phyloP scores from a whole-genome alignment of 2,329 filamentous ascomycete species.

The Chrysoporthe puriensis region DNA sequence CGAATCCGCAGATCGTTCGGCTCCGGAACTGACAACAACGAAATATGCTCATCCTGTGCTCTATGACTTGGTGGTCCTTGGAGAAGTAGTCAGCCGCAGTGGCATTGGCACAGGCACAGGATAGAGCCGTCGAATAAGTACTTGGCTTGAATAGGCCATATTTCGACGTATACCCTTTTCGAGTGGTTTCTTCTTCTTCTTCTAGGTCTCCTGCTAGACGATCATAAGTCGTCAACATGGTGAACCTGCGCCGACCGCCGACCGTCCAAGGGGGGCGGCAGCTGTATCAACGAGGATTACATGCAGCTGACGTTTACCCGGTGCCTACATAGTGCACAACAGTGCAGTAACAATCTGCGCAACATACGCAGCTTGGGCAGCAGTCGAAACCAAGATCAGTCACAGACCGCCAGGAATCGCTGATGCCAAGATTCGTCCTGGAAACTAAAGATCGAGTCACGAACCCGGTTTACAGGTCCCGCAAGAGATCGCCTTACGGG shows the following conservation, averaged over 20 bases:
- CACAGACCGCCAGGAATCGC: constrained; percentile 17
- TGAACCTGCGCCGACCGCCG: background rate
- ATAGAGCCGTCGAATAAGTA: background rate
- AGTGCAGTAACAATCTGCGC: background rate
- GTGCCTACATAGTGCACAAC: background rate
- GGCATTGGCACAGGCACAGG: background rate
- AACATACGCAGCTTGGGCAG: constrained; percentile 1
- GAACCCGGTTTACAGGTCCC: background rate
- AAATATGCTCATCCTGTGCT: background rate
- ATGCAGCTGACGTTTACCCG: background rate
- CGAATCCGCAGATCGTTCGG: background rate
- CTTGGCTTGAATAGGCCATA: too few relatives aligned
- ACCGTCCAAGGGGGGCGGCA: background rate
- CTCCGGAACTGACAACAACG: background rate
- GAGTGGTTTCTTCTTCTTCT: too few relatives aligned
- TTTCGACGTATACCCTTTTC: too few relatives aligned
- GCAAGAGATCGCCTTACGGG: background rate
- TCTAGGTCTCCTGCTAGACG: background rate
- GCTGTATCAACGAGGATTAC: background rate
- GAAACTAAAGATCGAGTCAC: background rate
- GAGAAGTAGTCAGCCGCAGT: background rate
- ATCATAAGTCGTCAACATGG: background rate
- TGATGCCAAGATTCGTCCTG: constrained; percentile 19
- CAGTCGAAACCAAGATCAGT: constrained; percentile 19
- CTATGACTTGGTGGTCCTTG: background rate